Conservation (phyloP, 1,284 basidiomycete genomes). For the Cutaneotrichosporon mucoides region DNA sequence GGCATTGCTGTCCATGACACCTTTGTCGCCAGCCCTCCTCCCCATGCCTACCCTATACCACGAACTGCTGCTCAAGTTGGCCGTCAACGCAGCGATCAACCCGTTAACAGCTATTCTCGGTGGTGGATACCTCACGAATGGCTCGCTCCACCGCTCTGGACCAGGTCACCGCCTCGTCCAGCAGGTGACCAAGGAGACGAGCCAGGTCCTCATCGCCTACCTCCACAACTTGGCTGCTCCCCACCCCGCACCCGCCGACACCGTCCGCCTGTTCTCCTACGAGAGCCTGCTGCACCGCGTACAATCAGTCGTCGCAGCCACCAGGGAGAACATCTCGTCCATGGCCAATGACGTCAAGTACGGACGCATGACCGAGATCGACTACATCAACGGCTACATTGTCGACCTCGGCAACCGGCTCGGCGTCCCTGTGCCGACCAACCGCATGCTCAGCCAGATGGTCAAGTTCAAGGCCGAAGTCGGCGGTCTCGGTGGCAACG, state of each 20-base stretch:
- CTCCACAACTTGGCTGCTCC: constrained; percentile 49
- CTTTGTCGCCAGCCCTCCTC: constrained; percentile 63
- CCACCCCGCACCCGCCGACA: constrained; percentile 24
- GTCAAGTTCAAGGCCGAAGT: constrained; percentile 54
- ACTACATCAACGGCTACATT: constrained; percentile 84
- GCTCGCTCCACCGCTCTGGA: constrained; percentile 58
- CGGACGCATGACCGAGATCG: constrained; percentile 66
- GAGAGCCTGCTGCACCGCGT: constrained; percentile 52
- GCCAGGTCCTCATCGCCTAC: constrained; percentile 54
- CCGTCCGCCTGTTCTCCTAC: constrained; percentile 36
- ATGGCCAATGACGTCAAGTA: constrained; percentile 67
- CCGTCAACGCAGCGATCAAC: constrained; percentile 80
- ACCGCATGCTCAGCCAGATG: constrained; percentile 61
- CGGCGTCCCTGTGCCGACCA: constrained; percentile 61
- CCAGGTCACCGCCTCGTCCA: constrained; percentile 53
- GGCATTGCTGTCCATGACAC: constrained; percentile 57
- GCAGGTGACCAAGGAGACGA: constrained; percentile 62
- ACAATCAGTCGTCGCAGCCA: constrained; percentile 56
- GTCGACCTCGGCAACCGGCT: constrained; percentile 61
- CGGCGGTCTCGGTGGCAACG: constrained; percentile 11
- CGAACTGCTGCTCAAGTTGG: constrained; percentile 73
- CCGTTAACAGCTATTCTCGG: constrained; percentile 75
- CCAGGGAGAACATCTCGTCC: constrained; percentile 66
- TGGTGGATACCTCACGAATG: constrained; percentile 65
- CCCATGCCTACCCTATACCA: constrained; percentile 68